phyloP scores from a whole-genome alignment of 495 filamentous ascomycete species.

The Margaritispora aquatica region DNA sequence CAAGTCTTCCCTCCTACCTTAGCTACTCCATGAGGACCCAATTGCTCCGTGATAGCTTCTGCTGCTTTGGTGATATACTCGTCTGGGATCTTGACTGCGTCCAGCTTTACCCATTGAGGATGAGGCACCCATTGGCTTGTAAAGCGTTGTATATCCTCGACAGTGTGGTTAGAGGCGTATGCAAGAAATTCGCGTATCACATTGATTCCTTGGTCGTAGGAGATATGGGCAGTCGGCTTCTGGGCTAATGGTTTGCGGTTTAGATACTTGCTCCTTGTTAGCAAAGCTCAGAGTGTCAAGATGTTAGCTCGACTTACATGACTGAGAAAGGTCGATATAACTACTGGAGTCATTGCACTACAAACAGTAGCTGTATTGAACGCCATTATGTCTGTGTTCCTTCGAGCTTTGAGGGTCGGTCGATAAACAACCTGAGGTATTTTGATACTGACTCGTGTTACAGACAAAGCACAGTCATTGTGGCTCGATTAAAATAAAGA shows the following conservation, averaged over 20 bases:
- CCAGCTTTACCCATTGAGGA: slow-evolving; percentile 79
- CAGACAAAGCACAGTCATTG: too few species aligned
- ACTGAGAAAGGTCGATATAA: slow-evolving; percentile 69
- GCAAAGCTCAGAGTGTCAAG: slow-evolving; percentile 10
- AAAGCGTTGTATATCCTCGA: slow-evolving; percentile 89
- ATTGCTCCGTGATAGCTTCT: slow-evolving; percentile 53
- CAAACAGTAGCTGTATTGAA: slow-evolving; percentile 69
- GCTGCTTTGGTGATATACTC: slow-evolving; percentile 56
- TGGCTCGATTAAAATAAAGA: too few species aligned
- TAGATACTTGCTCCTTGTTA: slow-evolving; percentile 54
- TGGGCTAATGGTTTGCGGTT: slow-evolving; percentile 66
- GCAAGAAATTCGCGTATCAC: slow-evolving; percentile 78
- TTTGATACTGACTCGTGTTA: too few species aligned
- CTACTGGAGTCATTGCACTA: slow-evolving; percentile 70
- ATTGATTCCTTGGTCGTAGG: slow-evolving; percentile 90
- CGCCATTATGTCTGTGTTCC: slow-evolving; percentile 16
- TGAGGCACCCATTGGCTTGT: slow-evolving; percentile 84
- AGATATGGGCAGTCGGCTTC: slow-evolving; percentile 79
- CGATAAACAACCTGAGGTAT: too few species aligned
- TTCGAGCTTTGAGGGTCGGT: neutral
- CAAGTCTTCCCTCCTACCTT: slow-evolving; percentile 76
- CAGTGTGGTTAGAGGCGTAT: slow-evolving; percentile 76
- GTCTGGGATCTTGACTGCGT: slow-evolving; percentile 63
- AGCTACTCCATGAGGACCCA: slow-evolving; percentile 67
- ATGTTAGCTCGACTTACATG: slow-evolving; percentile 49